Conservation (phyloP, 2,329 filamentous ascomycete genomes). For the Metarhizium humberi region DNA sequence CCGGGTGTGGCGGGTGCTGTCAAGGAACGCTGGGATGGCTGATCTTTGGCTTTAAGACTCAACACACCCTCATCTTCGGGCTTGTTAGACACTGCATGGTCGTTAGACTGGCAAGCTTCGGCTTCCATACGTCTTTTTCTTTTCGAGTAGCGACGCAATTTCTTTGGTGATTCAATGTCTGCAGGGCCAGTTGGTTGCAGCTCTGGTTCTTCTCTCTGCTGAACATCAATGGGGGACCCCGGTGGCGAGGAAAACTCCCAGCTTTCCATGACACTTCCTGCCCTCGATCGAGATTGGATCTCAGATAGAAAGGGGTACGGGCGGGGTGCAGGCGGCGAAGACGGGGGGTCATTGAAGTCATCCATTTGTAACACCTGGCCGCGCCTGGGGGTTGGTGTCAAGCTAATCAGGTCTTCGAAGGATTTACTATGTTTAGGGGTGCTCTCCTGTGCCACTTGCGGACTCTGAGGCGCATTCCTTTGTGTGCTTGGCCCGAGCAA, state of each 20-base stretch:
- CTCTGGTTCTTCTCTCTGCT: conserved; percentile 14
- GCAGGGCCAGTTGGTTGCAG: conserved; percentile 7
- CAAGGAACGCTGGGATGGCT: neutral
- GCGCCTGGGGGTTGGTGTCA: conserved; percentile 51
- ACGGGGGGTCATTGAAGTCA: conserved; percentile 45
- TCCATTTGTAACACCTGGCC: conserved; percentile 40
- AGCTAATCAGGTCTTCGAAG: conserved; percentile 45
- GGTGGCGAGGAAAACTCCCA: conserved; percentile 52
- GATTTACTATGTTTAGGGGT: conserved; percentile 35
- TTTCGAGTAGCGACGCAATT: conserved; percentile 9
- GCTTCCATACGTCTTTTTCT: conserved; percentile 4
- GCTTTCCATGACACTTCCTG: conserved; percentile 22
- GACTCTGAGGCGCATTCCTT: conserved; percentile 6
- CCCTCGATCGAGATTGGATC: conserved; percentile 38
- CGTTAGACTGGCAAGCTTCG: neutral
- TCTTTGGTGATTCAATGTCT: conserved; percentile 8
- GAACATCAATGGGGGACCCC: conserved; percentile 35
- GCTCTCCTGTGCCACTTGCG: conserved; percentile 23
- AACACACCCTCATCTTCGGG: neutral
- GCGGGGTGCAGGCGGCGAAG: conserved; percentile 47
- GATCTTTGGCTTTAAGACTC: conserved; percentile 5
- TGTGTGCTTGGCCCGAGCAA: conserved; percentile 9
- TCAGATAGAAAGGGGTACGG: conserved; percentile 42
- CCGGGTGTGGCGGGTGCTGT: neutral
- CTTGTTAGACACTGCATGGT: neutral